Base-by-base conservation (phyloP, 345 rosid species). In the Gossypium stocksii region DNA sequence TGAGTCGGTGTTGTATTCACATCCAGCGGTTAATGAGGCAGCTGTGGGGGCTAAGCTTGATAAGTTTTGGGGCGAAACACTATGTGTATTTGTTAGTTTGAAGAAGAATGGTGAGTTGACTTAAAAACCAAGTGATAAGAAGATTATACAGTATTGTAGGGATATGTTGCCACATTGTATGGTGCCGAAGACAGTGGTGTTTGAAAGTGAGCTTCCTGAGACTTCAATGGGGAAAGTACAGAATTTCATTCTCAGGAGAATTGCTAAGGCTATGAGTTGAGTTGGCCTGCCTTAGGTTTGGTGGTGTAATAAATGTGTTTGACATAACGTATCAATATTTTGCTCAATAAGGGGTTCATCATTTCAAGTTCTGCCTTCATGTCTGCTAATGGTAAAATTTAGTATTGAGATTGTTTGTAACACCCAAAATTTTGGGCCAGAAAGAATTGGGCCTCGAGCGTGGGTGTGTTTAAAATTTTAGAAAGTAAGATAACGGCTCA, bases 181-280 rank as follows among this genome's bases (percentile, higher is more conserved):
- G 92, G 87, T 83, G 64, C 94, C 92, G 0, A 86, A 82, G 74
- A 81, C 77, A 16, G 87, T 86, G 45, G 83, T 82, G 59, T 81
- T 88, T 44, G 76, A 63, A 20, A 83, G 82, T 12, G 87, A 90
- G 73, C 80, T 90, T 61, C 90, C 94, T 1, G 87, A 83, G 78
- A 88, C 92, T 17, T 82, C 90, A 2, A 88, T 92, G 0, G 94
- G 89, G 54, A 88, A 90, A 79, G 77, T 90, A 49, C 84, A 86
- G 76, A 87, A 86, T 80, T 86, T 77, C 72, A 57, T 82, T 57
- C 88, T 87, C 0, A 80, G 87, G 53, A 83, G 83, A 68, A 80
- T 84, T 46, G 85, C 89, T 3, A 84, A 73, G 71, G 63, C 73
- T 59, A 56, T 67, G 80, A 70, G 27, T 61, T 66, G 67, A 73